Base-by-base conservation (phyloP, 352 stramenopile species). In the Phytophthora tubulina region DNA sequence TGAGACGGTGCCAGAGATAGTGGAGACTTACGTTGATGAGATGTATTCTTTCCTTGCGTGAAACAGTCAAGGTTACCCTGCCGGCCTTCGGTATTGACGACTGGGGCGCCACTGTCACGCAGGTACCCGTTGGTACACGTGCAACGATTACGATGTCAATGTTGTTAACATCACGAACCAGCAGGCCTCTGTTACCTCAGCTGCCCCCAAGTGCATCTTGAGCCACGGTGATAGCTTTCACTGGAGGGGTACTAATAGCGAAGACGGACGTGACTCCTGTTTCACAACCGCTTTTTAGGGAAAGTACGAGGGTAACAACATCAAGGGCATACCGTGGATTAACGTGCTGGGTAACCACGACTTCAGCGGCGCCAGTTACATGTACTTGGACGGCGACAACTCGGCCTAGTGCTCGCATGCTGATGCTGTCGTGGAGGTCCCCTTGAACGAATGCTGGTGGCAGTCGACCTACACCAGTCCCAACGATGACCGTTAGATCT, bases 151-250 rank as follows among this genome's bases (percentile, higher is more conserved):
- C 27, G 84, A 92, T 67, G 77, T 85, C 50, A 84, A 90, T 30
- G 84, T 93, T 15, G 81, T 74, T 14, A 68, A 64, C 13, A 57
- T 93, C 35, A 93, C 91, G 85, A 80, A 83, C 71, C 81, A 85
- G 52, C 78, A 82, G 36, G 80, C 76, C 0, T 73, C 42, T 2
- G 68, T 71, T 6, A 63, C 72, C 2, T 72, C 81, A 15, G 61
- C 74, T 0, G 81, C 76, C 33, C 85, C 85, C 7, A 85, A 91
- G 68, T 82, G 75, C 30, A 78, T 92, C 31, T 57, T 92, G 30
- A 83, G 84, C 32, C 84, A 92, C 65, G 84, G 80, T 50, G 82
- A 90, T 52, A 90, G 88, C 72, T 90, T 90, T 46, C 90, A 90
- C 73, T 90, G 82, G 79, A 79, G 77, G 13, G 83, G 83, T 17